Conservation (phyloP, 768 basidiomycete genomes). For the Suillus discolor region DNA sequence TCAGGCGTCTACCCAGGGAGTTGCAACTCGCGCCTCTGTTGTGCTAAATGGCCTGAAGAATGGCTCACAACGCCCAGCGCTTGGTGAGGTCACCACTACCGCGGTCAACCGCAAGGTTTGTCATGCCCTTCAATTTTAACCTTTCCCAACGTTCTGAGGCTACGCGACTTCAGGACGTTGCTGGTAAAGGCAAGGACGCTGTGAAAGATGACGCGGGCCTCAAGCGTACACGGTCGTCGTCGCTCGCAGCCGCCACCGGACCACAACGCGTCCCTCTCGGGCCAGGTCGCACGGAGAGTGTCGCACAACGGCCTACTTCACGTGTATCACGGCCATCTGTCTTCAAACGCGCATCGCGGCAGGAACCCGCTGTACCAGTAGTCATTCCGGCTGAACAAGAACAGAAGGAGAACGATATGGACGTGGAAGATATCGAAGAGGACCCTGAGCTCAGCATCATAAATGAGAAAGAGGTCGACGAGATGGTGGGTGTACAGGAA, state of each 20-base stretch:
- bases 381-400: conserved; percentile 45
- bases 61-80: conserved; percentile 64
- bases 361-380: conserved; percentile 45
- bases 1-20: conserved; percentile 53
- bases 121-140: conserved; percentile 12
- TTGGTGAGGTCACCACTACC: conserved; percentile 80
- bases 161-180: conserved; percentile 42
- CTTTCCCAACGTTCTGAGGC: neutral
- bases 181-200: conserved; percentile 58
- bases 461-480: conserved; percentile 60
- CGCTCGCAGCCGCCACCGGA: conserved; percentile 59
- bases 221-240: conserved; percentile 66
- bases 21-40: conserved; percentile 52
- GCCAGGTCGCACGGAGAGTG: conserved; percentile 51
- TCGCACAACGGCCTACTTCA: conserved; percentile 39
- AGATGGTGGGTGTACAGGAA: conserved; percentile 56
- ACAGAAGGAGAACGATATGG: conserved; percentile 62
- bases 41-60: conserved; percentile 50
- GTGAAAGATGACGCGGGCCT: conserved; percentile 63
- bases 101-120: conserved; percentile 79
- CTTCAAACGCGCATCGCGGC: conserved; percentile 45
- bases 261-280: conserved; percentile 74
- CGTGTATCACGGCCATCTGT: conserved; percentile 34
- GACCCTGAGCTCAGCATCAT: conserved; percentile 46
- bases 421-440: conserved; percentile 42